Conservation (phyloP, 805 yeast species). For the Zygoascus flipseniorum region DNA sequence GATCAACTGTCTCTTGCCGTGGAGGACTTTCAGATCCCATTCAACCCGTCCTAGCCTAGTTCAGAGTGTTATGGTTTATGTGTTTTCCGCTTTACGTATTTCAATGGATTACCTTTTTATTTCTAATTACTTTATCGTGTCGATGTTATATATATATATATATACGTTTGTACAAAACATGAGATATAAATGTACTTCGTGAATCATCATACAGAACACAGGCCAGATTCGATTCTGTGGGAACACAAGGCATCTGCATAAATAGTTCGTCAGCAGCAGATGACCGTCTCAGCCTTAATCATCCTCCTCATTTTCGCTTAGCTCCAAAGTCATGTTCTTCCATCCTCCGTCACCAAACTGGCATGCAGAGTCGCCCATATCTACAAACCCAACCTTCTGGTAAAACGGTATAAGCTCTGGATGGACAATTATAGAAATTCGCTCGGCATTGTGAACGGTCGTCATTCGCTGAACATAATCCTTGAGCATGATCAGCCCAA, state of each 20-base stretch:
- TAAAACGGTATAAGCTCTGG: constrained; percentile 65
- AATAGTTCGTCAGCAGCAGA: neutral
- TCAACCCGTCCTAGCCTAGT: constrained; percentile 16
- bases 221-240: neutral
- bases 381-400: constrained; percentile 69
- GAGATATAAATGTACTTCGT: neutral
- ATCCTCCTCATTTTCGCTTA: constrained; percentile 15
- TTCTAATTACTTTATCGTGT: too few species aligned
- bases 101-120: too few species aligned
- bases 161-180: neutral
- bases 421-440: constrained; percentile 67
- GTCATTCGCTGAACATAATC: constrained; percentile 87
- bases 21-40: constrained; percentile 19
- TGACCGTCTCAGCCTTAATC: neutral
- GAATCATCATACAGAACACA: neutral
- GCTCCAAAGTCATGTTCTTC: constrained; percentile 17
- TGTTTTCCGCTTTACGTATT: neutral
- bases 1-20: constrained; percentile 12
- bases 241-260: neutral
- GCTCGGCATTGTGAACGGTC: constrained; percentile 77
- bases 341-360: constrained; percentile 18
- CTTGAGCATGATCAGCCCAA: constrained; percentile 74
- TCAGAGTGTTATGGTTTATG: too few species aligned
- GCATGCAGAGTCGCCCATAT: constrained; percentile 35
- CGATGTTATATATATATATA: neutral